Base-by-base conservation (phyloP, 2,329 filamentous ascomycete genomes). In the Colletotrichum sp. region DNA sequence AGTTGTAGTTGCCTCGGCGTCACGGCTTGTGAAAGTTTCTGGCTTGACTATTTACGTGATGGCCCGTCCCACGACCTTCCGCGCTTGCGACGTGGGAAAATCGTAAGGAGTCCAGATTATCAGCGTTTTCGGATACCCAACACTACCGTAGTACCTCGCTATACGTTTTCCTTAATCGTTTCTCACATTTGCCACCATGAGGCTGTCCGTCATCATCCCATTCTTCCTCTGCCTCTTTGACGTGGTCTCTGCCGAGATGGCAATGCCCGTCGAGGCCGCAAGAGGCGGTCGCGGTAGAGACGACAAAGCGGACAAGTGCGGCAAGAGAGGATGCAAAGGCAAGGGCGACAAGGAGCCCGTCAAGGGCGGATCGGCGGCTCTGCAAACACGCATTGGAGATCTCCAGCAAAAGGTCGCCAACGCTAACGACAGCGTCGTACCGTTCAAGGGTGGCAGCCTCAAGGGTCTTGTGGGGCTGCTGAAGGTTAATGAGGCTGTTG, bases 401-500 rank as follows among this genome's bases (percentile, higher is more conserved):
- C 63, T 76, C 4, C 32, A 16, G 49, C n/a, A 24, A 8, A 68
- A 72, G 16, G n/a, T 55, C 16, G 63, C 63, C 63, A 36, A 30
- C 6, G 64, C 73, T 44, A 73, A 76, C 15, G 69, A 73, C 4
- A 49, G 28, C 7, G 44, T 76, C n/a, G 69, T 59, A 8, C 73
- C 73, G 6, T 76, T 76, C 64, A 57, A 68, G 55, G 73, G 69
- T 16, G 73, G 73, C 24, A 59, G 8, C 3, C 16, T 76, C 8
- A 68, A 68, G 21, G 69, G 69, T 15, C 21, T 76, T n/a, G 57
- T 57, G 44, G 73, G 73, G 16, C 26, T 76, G 62, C 26, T 76
- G 26, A 76, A 76, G 26, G 73, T 76, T 16, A 76, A 76, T 28
- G 62, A 49, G 70, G 73, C 73, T 8, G 70, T 76, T 21, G 64